phyloP scores from a whole-genome alignment of 2,329 filamentous ascomycete species.

The Purpureocillium takamizusanense region DNA sequence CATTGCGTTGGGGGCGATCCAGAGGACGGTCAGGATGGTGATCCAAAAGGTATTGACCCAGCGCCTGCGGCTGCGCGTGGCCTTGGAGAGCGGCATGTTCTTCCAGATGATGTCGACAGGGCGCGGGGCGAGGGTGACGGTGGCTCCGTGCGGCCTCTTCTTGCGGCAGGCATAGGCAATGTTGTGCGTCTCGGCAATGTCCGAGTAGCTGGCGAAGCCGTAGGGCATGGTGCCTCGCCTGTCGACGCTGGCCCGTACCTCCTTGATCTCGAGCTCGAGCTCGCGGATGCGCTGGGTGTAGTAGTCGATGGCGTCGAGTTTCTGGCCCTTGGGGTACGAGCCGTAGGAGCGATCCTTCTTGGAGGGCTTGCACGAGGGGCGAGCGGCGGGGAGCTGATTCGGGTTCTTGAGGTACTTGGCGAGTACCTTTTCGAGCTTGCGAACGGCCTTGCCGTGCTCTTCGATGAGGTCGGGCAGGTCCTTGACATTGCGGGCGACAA shows the following conservation, averaged over 20 bases:
- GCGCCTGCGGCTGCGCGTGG: slow-evolving; percentile 60
- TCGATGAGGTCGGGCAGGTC: slow-evolving; percentile 78
- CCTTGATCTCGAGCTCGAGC: slow-evolving; percentile 75
- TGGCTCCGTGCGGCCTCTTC: slow-evolving; percentile 72
- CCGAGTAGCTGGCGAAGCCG: slow-evolving; percentile 89
- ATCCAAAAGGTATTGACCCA: slow-evolving; percentile 83
- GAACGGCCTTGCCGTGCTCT: slow-evolving; percentile 72
- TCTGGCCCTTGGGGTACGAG: slow-evolving; percentile 58
- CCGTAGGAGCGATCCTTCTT: slow-evolving; percentile 65
- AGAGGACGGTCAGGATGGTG: slow-evolving; percentile 67
- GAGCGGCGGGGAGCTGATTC: slow-evolving; percentile 62
- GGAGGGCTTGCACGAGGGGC: slow-evolving; percentile 71
- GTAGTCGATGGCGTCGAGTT: slow-evolving; percentile 92
- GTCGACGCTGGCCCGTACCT: slow-evolving; percentile 74
- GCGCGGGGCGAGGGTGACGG: slow-evolving; percentile 68
- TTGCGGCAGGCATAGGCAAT: slow-evolving; percentile 76
- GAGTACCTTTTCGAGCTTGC: slow-evolving; percentile 71
- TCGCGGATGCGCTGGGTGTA: slow-evolving; percentile 75
- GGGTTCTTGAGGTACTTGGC: slow-evolving; percentile 90
- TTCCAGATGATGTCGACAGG: slow-evolving; percentile 95
- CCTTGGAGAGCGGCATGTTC: slow-evolving; percentile 68
- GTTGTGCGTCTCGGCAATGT: slow-evolving; percentile 77
- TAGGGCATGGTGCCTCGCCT: slow-evolving; percentile 82
- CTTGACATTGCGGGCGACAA: slow-evolving; percentile 86
- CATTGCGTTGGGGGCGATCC: slow-evolving; percentile 86